Evolutionary conservation across 345 rosid species (phyloP).

Genomic region (Arabidopsis suecica): DNA sequence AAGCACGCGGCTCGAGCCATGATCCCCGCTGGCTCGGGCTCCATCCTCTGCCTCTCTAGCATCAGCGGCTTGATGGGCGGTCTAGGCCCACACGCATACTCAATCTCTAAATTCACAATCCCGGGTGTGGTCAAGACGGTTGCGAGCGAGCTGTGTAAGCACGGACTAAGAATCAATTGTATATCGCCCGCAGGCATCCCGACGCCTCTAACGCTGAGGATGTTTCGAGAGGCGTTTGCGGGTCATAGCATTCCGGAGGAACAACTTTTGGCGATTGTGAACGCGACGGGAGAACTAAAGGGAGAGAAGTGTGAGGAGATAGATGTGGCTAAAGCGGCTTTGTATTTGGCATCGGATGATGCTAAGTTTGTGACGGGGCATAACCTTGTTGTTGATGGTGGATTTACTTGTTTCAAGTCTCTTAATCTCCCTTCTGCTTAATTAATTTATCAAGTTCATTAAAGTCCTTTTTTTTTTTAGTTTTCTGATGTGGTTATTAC

Average conservation of each 20-base stretch:
- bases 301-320: conserved; percentile 68
- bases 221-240: conserved; percentile 46
- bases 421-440: conserved; percentile 58
- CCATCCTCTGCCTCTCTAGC: conserved; percentile 76
- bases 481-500: conserved; percentile 1
- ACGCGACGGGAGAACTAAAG: conserved; percentile 66
- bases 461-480: not conserved
- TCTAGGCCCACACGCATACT: conserved; percentile 71
- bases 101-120: conserved; percentile 65
- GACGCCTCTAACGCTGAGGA: conserved; percentile 54
- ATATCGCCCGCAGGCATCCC: conserved; percentile 72
- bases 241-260: conserved; percentile 48
- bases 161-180: conserved; percentile 73
- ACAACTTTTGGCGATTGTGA: conserved; percentile 54
- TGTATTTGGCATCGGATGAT: conserved; percentile 50
- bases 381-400: conserved; percentile 55
- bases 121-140: conserved; percentile 67
- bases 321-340: conserved; percentile 67
- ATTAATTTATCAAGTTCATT: not conserved
- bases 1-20: conserved; percentile 84
- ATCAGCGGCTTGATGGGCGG: conserved; percentile 84
- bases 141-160: conserved; percentile 67
- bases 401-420: conserved; percentile 68
- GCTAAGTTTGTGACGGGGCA: conserved; percentile 52
- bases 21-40: conserved; percentile 67